Conservation (phyloP, 106 monocot species). For the Allium cepa region DNA sequence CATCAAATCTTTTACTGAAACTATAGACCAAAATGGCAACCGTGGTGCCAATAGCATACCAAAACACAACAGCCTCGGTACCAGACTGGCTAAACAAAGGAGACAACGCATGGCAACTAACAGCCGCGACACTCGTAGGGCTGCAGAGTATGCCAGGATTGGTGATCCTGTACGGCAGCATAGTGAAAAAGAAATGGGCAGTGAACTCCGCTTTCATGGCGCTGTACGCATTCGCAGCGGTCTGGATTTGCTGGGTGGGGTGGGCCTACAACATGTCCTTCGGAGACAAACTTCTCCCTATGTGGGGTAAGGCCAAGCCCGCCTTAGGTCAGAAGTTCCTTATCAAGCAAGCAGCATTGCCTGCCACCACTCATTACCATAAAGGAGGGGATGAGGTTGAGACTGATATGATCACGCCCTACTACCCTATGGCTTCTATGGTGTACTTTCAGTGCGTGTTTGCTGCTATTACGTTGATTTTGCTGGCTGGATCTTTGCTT, state of each 20-base stretch:
- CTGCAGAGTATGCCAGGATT: slow-evolving; percentile 45
- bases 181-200: slow-evolving; percentile 43
- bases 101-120: slow-evolving; percentile 26
- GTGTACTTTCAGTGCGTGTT: slow-evolving; percentile 62
- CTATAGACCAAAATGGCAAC: not conserved
- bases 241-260: slow-evolving; percentile 27
- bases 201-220: slow-evolving; percentile 54
- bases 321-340: slow-evolving; percentile 32
- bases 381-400: slow-evolving; percentile 19
- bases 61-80: not conserved
- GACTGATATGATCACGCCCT: slow-evolving; percentile 20
- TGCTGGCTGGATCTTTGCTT: slow-evolving; percentile 43
- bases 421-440: slow-evolving; percentile 52
- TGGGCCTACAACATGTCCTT: slow-evolving; percentile 43
- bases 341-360: slow-evolving; percentile 18
- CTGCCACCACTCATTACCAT: slow-evolving; percentile 25
- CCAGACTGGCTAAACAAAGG: slow-evolving; percentile 29
- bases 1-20: not conserved
- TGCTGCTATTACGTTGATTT: slow-evolving; percentile 45
- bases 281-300: slow-evolving; percentile 34
- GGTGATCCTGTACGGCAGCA: slow-evolving; percentile 34
- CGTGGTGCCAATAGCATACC: slow-evolving; percentile 1
- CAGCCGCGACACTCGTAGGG: slow-evolving; percentile 23
- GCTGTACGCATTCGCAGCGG: slow-evolving; percentile 49
- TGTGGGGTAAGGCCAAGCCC: slow-evolving; percentile 33